These are phyloP conservation scores for Cicer pinnatifidum DNA, from an alignment of 306 rosid species.

Conservation along the genomic window DNA sequence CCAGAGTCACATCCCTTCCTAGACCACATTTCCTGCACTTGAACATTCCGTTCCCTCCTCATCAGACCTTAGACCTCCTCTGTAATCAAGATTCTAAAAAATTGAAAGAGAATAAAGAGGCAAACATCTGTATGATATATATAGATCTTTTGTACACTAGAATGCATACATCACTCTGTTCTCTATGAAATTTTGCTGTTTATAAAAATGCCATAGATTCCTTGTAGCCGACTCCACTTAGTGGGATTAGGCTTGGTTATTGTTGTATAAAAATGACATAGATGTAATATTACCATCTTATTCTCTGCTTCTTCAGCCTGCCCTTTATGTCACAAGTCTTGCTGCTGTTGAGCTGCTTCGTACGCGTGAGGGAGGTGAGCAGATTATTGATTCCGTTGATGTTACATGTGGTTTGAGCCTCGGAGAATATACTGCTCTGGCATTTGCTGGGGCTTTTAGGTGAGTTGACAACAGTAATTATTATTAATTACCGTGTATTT, in stretches of 20 bases:
- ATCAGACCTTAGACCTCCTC: not conserved
- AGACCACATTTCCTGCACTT: not conserved
- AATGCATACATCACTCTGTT: constrained; percentile 8
- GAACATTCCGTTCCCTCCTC: constrained; percentile 22
- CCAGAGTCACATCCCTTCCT: constrained; percentile 15
- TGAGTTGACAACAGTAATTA: constrained; percentile 43
- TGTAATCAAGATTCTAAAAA: constrained; percentile 16
- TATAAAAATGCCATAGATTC: not conserved
- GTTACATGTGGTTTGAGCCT: constrained; percentile 95
- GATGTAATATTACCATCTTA: constrained; percentile 35
- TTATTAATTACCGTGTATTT: constrained; percentile 17
- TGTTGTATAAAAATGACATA: constrained; percentile 24
- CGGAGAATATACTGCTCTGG: constrained; percentile 97
- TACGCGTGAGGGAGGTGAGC: constrained; percentile 84
- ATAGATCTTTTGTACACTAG: not conserved
- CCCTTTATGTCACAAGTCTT: constrained; percentile 92
- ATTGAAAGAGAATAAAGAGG: not conserved
- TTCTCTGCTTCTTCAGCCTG: constrained; percentile 76
- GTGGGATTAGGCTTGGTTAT: not conserved
- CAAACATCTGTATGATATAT: not conserved
- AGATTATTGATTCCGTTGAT: constrained; percentile 89
- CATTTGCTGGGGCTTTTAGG: constrained; percentile 96
- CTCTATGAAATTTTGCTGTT: constrained; percentile 16
- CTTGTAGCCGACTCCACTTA: no score
- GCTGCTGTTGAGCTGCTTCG: constrained; percentile 97